phyloP scores from a whole-genome alignment of 768 basidiomycete species.

The Clitopilus hobsonii region DNA sequence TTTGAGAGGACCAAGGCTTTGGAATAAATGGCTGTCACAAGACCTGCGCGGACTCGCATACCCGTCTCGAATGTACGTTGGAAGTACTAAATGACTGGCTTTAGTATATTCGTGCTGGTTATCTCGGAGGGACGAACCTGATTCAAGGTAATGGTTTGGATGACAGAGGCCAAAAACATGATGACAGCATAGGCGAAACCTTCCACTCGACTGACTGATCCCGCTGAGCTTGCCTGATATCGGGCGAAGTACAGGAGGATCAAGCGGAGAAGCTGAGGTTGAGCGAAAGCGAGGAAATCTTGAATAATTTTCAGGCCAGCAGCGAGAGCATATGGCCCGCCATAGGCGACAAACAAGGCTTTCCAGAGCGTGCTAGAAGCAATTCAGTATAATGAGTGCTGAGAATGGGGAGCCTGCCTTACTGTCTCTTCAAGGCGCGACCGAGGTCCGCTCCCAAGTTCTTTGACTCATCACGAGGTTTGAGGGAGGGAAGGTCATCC shows the following conservation, averaged over 20 bases:
- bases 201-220: slow-evolving; percentile 41
- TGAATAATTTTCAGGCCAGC: slow-evolving; percentile 68
- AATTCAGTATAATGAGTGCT: neutral
- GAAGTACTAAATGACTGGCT: slow-evolving; percentile 59
- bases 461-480: slow-evolving; percentile 62
- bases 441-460: slow-evolving; percentile 62
- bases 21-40: slow-evolving; percentile 80
- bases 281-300: slow-evolving; percentile 77
- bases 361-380: slow-evolving; percentile 57
- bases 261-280: slow-evolving; percentile 81
- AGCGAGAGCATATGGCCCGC: slow-evolving; percentile 65
- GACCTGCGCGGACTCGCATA: slow-evolving; percentile 90
- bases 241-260: slow-evolving; percentile 77
- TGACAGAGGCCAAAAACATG: slow-evolving; percentile 81
- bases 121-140: slow-evolving; percentile 40
- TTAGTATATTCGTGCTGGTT: neutral
- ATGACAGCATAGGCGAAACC: slow-evolving; percentile 72
- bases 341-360: slow-evolving; percentile 75
- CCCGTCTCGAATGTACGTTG: slow-evolving; percentile 79
- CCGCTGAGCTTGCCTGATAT: slow-evolving; percentile 49
- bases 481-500: slow-evolving; percentile 76
- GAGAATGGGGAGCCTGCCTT: slow-evolving; percentile 15
- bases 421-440: slow-evolving; percentile 59
- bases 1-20: slow-evolving; percentile 85
- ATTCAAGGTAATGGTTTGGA: slow-evolving; percentile 76